These are phyloP conservation scores for Annulohypoxylon nitens DNA, from an alignment of 495 filamentous ascomycete genomes.

Conservation along the genomic window DNA sequence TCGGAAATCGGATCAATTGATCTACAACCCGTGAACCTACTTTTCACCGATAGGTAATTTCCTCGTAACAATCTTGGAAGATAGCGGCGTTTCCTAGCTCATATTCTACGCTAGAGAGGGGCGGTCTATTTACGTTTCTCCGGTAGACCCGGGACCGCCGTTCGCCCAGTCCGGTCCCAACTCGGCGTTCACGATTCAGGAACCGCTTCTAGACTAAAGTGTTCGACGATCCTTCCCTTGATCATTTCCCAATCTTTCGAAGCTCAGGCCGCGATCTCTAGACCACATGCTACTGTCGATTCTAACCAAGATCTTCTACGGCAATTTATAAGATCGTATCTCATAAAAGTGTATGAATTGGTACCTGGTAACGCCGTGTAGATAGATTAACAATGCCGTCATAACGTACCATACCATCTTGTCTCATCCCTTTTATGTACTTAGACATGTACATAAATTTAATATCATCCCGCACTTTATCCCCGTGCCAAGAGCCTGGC, in stretches of 20 bases:
- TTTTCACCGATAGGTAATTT: slow-evolving; percentile 12
- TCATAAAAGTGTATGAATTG: neutral
- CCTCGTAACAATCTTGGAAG: slow-evolving; percentile 4
- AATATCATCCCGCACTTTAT: slow-evolving; percentile 39
- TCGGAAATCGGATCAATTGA: neutral
- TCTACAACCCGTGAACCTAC: neutral
- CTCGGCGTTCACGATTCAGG: slow-evolving; percentile 43
- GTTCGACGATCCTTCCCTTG: slow-evolving; percentile 21
- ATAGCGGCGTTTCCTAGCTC: neutral
- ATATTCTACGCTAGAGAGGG: neutral
- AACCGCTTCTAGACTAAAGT: slow-evolving; percentile 27
- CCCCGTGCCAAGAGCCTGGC: slow-evolving; percentile 39
- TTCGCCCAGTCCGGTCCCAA: slow-evolving; percentile 32
- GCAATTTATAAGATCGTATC: neutral
- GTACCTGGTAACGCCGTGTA: neutral
- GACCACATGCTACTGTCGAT: slow-evolving; percentile 4
- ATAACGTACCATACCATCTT: neutral
- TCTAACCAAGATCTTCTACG: slow-evolving; percentile 14
- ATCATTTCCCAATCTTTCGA: neutral
- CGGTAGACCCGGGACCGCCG: slow-evolving; percentile 29
- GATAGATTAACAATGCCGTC: neutral
- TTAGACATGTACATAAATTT: neutral
- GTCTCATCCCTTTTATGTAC: neutral
- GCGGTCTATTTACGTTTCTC: slow-evolving; percentile 9
- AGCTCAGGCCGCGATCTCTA: slow-evolving; percentile 7